Evolutionary conservation across 768 basidiomycete species (phyloP), one percentile per base, ranked within the genome.

Genomic region (Suillus clintonianus): DNA sequence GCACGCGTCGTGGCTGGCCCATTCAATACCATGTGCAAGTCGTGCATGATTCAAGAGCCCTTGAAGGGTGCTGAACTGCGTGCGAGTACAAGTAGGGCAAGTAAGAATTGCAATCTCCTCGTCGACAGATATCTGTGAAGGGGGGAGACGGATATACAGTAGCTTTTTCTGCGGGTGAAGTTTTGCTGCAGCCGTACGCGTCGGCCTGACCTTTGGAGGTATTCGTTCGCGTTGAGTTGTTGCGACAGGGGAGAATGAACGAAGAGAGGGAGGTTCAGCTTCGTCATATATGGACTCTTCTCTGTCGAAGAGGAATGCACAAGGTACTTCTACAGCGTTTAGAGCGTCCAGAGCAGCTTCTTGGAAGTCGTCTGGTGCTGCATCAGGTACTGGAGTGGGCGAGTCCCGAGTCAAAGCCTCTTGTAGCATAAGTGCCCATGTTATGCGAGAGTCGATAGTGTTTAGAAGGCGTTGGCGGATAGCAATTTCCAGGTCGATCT

Each of bases 41-140:
- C 85, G 82, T 45, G 80, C 82, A 67, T 85, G 83, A 58, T 85
- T 85, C 34, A 86, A 72, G 43, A 85, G 75, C 14, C 83, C 83
- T 63, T 85, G 83, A 8, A 85, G 75, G 30, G 76, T 84, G 27
- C 81, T 82, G 67, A 85, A 84, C 54, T 85, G 81, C 8, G 76
- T 78, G 24, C 83, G 79, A 10, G 67, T 53, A 64, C 83, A 85
- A 59, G 77, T 79, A 0, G 79, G 76, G 68, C 83, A 85, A 5
- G 68, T 72, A 42, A 85, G 77, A 53, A 77, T 63, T 5, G 69
- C 72, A 22, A 78, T 63, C 32, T 77, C 73, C 22, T 68, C 71
- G 27, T 70, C 70, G 15, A 71, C 74, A 4, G 72, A 59, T 39
- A 17, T 41, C 17, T 57, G 55, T 41, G 69, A 64, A 51, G 79